Base-by-base conservation (phyloP, 495 filamentous ascomycete genomes). In the Trichoderma orchidacearum region DNA sequence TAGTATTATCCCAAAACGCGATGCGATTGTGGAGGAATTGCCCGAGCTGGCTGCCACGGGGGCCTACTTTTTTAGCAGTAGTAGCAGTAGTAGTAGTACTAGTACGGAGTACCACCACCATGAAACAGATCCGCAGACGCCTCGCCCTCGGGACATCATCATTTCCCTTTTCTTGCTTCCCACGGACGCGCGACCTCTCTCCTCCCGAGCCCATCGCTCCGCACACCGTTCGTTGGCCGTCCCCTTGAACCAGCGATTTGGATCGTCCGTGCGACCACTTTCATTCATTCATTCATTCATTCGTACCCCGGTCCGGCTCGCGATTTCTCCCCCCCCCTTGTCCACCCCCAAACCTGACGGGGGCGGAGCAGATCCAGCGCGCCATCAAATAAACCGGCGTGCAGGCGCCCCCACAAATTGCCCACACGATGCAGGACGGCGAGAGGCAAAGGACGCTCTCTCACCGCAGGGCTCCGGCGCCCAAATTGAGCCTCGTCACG, bases 401-500 rank as follows among this genome's bases (percentile, higher is more conserved):
- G 41, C 41, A 25, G 27, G n/a, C 13, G 41, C 41, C 41, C 41
- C 41, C 41, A 48, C 41, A 27, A 21, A 15, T 35, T n/a, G n/a
- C n/a, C 32, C 32, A 11, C 12, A n/a, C 32, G n/a, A 27, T 27
- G 41, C 41, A 48, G 41, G 9, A 18, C 23, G 15, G 27, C 21
- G 21, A 48, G 41, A 48, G 41, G 41, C 41, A 48, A n/a, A 35
- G 12, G 32, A 35, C 32, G 12, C 32, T 35, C n/a, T n/a, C 32
- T 35, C 32, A 35, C 32, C 32, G 32, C 41, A 48, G n/a, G 41
- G 41, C 41, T 48, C 41, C 8, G 5, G 21, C 21, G 18, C 41
- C 41, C 41, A 48, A 48, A 48, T 48, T 48, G 41, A 48, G 41
- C 41, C 41, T 48, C 41, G 41, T 48, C 41, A 48, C 41, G 41